Percentiles rank a stretch among this genome's conserved stretches.
Evolutionary conservation across 2,329 filamentous ascomycete genomes (phyloP).

Genomic region (Purpureocillium takamizusanense): DNA sequence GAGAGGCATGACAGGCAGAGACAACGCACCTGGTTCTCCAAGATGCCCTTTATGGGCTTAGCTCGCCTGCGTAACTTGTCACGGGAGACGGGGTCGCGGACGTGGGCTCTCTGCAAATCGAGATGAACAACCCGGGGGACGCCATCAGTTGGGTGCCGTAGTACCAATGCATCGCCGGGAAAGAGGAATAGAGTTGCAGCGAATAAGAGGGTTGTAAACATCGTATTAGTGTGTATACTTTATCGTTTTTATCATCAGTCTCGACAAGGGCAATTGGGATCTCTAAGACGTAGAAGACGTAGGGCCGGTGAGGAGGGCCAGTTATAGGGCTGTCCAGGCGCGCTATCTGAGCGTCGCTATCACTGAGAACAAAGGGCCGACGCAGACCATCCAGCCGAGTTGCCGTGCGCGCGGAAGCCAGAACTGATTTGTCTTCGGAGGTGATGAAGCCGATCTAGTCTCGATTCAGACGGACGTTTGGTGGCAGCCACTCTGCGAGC

Average conservation of each 20-base stretch:
- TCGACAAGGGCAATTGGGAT: no score
- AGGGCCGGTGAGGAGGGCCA: no score
- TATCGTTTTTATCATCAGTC: no score
- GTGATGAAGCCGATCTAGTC: no score
- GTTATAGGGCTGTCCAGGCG: no score
- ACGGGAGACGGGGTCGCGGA: conserved; percentile 31
- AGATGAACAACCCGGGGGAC: conserved; percentile 36
- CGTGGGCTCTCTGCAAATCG: conserved; percentile 25
- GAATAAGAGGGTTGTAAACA: conserved; percentile 10
- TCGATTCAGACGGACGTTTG: no score
- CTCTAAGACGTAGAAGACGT: no score
- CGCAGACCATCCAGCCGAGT: background rate
- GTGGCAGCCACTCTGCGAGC: no score
- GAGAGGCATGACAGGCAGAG: no score
- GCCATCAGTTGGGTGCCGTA: conserved; percentile 20
- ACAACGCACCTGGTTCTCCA: conserved; percentile 46
- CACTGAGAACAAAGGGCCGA: background rate
- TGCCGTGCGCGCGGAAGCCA: background rate
- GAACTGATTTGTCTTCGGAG: no score
- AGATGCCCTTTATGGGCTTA: conserved; percentile 29
- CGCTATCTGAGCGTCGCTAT: no score
- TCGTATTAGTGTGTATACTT: conserved; percentile 21
- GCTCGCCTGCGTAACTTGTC: conserved; percentile 34
- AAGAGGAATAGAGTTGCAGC: no score
- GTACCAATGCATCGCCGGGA: conserved; percentile 10